Conservation (phyloP, 2,329 filamentous ascomycete genomes). For the Xenoacremonium recifei region DNA sequence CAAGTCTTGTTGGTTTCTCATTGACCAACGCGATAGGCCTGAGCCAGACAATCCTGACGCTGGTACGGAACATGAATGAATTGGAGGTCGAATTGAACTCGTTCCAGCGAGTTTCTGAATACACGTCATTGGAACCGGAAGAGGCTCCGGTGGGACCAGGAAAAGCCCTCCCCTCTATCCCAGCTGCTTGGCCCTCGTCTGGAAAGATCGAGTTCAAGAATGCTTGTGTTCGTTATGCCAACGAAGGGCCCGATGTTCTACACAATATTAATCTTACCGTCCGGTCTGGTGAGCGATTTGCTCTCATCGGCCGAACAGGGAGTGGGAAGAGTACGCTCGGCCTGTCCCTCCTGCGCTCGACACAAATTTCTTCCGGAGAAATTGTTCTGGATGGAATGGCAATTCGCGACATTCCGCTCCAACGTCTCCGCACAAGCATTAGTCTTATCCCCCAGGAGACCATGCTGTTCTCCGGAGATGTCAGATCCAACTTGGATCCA, state of each 20-base stretch:
- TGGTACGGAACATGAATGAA: too few relatives aligned
- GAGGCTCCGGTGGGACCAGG: slow-evolving; percentile 85
- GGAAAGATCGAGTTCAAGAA: too few relatives aligned
- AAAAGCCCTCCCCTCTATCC: slow-evolving; percentile 52
- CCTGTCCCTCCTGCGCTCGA: slow-evolving; percentile 21
- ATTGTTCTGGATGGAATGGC: slow-evolving; percentile 83
- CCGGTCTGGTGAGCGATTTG: slow-evolving; percentile 80
- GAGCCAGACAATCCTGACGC: too few relatives aligned
- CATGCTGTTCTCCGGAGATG: slow-evolving; percentile 81
- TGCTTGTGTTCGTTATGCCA: too few relatives aligned
- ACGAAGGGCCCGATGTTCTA: slow-evolving; percentile 82
- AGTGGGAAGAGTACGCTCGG: slow-evolving; percentile 85
- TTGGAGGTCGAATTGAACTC: too few relatives aligned
- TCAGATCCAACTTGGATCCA: slow-evolving; percentile 82
- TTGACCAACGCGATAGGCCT: too few relatives aligned
- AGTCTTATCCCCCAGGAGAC: slow-evolving; percentile 92
- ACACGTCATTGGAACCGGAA: too few relatives aligned
- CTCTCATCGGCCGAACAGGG: slow-evolving; percentile 83
- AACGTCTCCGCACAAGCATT: slow-evolving; percentile 79
- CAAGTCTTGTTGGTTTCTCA: too few relatives aligned
- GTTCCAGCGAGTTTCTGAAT: too few relatives aligned
- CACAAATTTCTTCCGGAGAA: slow-evolving; percentile 49
- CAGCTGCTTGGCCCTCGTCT: slow-evolving; percentile 80
- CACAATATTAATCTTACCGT: slow-evolving; percentile 78
- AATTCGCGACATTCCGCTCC: slow-evolving; percentile 76